Conservation (phyloP, 2,329 filamentous ascomycete species). For the Microcera coccophila region DNA sequence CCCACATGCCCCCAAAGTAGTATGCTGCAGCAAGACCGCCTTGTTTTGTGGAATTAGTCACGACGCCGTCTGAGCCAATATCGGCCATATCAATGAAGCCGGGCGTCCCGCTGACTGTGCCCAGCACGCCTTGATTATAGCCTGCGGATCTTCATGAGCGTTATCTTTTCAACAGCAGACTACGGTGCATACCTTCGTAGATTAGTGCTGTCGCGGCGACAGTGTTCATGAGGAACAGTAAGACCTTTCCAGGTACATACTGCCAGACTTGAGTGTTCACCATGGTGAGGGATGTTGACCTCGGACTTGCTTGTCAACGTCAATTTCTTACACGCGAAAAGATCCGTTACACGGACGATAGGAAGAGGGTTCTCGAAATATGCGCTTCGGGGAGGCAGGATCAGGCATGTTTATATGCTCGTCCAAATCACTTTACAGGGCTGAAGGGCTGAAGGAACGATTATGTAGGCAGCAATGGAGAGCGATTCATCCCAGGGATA, state of each 20-base stretch:
- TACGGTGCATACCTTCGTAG: slow-evolving; percentile 18
- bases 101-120: slow-evolving; percentile 44
- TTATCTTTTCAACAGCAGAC: neutral
- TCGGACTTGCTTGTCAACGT: too few species aligned
- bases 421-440: too few species aligned
- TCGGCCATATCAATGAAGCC: slow-evolving; percentile 32
- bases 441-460: too few species aligned
- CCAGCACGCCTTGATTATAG: slow-evolving; percentile 54
- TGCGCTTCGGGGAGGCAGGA: too few species aligned
- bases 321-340: too few species aligned
- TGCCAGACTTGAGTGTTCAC: slow-evolving; percentile 15
- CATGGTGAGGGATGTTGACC: too few species aligned
- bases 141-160: slow-evolving; percentile 30
- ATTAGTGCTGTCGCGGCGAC: slow-evolving; percentile 21
- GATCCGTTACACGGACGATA: too few species aligned
- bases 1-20: slow-evolving; percentile 49
- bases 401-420: too few species aligned
- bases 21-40: slow-evolving; percentile 52
- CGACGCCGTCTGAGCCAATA: neutral
- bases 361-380: too few species aligned
- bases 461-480: too few species aligned
- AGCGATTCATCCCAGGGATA: too few species aligned
- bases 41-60: slow-evolving; percentile 34
- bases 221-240: slow-evolving; percentile 19
- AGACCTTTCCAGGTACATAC: slow-evolving; percentile 19